Conservation (phyloP, 83 land plant genomes). For the Diphasiastrum complanatum region DNA sequence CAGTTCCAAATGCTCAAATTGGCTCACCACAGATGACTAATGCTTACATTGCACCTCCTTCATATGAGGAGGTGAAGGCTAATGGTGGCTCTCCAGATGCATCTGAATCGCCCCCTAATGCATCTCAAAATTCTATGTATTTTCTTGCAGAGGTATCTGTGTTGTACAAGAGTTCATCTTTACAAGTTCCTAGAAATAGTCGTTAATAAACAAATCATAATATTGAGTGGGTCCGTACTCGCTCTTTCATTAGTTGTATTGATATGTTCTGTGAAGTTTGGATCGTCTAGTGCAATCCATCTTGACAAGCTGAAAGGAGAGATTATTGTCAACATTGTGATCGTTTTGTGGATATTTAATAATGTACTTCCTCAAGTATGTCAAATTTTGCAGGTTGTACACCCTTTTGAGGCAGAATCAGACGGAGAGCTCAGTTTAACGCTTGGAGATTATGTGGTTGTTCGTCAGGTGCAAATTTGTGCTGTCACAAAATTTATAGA, state of each 20-base stretch:
- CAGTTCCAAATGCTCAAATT: constrained; percentile 1
- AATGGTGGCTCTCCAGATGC: constrained; percentile 21
- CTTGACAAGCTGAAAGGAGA: too few relatives aligned
- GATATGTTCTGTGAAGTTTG: too few relatives aligned
- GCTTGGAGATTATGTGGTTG: constrained; percentile 38
- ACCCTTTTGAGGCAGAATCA: constrained; percentile 33
- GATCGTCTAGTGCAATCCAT: too few relatives aligned
- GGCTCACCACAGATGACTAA: background rate
- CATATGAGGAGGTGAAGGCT: constrained; percentile 23
- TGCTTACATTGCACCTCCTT: constrained; percentile 16
- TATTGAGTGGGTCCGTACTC: background rate
- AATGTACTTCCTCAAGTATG: background rate
- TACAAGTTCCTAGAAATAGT: too few relatives aligned
- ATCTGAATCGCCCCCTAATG: constrained; percentile 9
- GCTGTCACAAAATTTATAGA: too few relatives aligned
- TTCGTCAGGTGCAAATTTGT: constrained; percentile 25
- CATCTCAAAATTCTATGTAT: constrained; percentile 23
- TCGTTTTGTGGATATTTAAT: background rate
- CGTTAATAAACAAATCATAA: background rate
- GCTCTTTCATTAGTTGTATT: background rate
- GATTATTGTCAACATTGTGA: too few relatives aligned
- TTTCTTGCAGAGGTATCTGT: constrained; percentile 33
- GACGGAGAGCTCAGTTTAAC: constrained; percentile 29
- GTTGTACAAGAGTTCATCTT: background rate
- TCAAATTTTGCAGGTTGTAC: constrained; percentile 26